phyloP scores from a whole-genome alignment of 139 green algal species.

The Tetraselmis striata region DNA sequence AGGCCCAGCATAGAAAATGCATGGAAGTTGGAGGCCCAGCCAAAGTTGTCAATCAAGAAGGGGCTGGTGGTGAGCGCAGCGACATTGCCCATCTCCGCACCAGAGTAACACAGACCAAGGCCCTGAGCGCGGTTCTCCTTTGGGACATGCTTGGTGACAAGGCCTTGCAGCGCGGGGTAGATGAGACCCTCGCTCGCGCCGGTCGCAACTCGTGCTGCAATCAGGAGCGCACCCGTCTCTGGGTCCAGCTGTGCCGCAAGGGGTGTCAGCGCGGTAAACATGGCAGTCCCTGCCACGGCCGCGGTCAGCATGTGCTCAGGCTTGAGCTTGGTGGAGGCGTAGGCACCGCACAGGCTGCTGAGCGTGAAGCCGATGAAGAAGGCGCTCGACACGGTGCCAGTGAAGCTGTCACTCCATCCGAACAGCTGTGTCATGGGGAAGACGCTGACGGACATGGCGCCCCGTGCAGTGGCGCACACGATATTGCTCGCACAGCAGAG shows the following conservation, averaged over 20 bases:
- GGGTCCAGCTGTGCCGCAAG: not conserved
- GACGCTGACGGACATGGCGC: not conserved
- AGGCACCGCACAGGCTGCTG: not conserved
- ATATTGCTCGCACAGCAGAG: not conserved
- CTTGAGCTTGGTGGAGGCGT: not conserved
- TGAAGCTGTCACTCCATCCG: not conserved
- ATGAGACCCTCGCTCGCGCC: not conserved
- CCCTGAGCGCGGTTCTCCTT: not conserved
- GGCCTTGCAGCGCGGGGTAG: not conserved
- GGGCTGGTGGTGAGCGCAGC: not conserved
- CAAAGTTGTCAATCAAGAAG: not conserved
- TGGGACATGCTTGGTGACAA: not conserved
- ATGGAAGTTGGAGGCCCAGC: not conserved
- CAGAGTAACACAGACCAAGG: not conserved
- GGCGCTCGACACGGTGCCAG: not conserved
- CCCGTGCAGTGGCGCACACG: not conserved
- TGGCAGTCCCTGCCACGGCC: not conserved
- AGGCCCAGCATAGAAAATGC: not conserved
- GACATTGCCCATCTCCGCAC: not conserved
- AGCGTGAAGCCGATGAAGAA: not conserved
- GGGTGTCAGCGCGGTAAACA: not conserved
- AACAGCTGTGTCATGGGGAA: not conserved
- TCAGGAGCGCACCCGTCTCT: not conserved
- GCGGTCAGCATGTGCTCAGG: not conserved
- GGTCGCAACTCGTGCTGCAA: not conserved